Conservation (phyloP, 768 basidiomycete genomes). For the Lanmaoa pseudosensibilis region DNA sequence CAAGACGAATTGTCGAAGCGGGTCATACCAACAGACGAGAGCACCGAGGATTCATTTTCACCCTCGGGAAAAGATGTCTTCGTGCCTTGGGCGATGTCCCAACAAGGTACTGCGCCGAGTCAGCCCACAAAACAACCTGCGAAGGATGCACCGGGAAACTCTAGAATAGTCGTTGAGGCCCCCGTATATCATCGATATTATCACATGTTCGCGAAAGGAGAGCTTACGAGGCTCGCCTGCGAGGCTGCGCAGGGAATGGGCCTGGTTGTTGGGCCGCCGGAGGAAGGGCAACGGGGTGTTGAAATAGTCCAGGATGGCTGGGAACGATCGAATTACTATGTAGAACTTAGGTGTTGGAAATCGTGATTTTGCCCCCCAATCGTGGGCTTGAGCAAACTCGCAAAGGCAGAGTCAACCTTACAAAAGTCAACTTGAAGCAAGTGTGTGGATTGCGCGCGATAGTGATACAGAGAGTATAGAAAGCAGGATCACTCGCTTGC, state of each 20-base stretch:
- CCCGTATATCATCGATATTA: slow-evolving; percentile 86
- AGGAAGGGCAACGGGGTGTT: slow-evolving; percentile 43
- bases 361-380: slow-evolving; percentile 21
- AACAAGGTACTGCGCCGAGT: slow-evolving; percentile 26
- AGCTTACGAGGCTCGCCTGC: slow-evolving; percentile 61
- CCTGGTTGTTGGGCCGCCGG: slow-evolving; percentile 47
- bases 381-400: slow-evolving; percentile 1
- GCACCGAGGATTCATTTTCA: background rate
- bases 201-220: slow-evolving; percentile 88
- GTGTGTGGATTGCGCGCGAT: slow-evolving; percentile 24
- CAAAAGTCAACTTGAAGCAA: slow-evolving; percentile 10
- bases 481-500: slow-evolving; percentile 72
- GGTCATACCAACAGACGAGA: slow-evolving; percentile 42
- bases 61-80: slow-evolving; percentile 74
- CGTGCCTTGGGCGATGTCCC: slow-evolving; percentile 81
- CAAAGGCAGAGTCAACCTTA: background rate
- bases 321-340: slow-evolving; percentile 89
- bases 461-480: slow-evolving; percentile 34
- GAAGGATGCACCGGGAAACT: background rate
- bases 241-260: slow-evolving; percentile 63
- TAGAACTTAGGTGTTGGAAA: slow-evolving; percentile 71
- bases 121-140: slow-evolving; percentile 10
- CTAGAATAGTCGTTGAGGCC: slow-evolving; percentile 3
- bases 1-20: slow-evolving; percentile 87
- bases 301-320: slow-evolving; percentile 74